A percentile compares a stretch with the other conserved stretches of the same genome.
These are phyloP conservation scores for Nicotiana knightiana DNA, from an alignment of 257 asterid genomes.

Conservation along the genomic window DNA sequence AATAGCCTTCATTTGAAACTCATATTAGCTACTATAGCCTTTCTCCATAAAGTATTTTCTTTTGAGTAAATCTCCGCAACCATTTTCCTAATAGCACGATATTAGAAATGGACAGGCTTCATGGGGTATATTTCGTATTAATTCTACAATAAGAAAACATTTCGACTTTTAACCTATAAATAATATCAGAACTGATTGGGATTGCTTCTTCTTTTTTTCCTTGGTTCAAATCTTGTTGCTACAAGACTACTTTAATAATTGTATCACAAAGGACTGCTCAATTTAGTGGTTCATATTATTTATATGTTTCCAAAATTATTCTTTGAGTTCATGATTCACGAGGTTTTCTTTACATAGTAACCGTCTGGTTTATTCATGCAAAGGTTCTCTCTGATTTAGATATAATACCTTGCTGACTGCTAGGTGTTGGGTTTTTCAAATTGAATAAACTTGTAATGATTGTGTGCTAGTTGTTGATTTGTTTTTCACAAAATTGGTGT, in stretches of 20 bases:
- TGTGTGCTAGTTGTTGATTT: not conserved
- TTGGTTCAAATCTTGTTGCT: not conserved
- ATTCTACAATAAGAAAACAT: not conserved
- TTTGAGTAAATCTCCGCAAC: no score
- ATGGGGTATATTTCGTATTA: not conserved
- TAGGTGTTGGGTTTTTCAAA: not conserved
- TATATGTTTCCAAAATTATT: no score
- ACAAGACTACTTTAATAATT: no score
- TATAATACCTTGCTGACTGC: not conserved
- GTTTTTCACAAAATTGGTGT: not conserved
- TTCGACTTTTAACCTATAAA: no score
- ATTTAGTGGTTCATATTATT: not conserved
- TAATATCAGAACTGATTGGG: not conserved
- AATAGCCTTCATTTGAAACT: not conserved
- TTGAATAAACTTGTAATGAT: not conserved
- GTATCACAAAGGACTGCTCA: no score
- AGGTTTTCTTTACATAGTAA: no score
- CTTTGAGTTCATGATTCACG: not conserved
- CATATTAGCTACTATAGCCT: not conserved
- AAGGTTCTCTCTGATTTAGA: not conserved
- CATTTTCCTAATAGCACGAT: not conserved
- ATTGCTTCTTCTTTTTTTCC: not conserved
- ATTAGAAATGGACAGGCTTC: not conserved
- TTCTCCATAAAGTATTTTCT: not conserved
- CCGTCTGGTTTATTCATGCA: not conserved